phyloP scores from a whole-genome alignment of 176 grass and related monocot genomes.

The Aegilops longissima region DNA sequence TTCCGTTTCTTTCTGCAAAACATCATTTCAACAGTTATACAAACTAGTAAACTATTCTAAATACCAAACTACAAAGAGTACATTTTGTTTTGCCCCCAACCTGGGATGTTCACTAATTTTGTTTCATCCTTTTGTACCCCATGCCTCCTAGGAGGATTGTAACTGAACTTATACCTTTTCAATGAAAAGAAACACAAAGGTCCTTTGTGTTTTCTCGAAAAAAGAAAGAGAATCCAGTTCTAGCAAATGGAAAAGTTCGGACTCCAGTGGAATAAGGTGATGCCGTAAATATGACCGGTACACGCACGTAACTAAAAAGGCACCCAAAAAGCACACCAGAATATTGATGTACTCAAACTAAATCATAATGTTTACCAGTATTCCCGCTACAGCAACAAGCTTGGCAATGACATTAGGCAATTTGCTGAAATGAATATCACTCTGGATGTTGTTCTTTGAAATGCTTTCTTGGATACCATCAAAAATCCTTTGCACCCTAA shows the following conservation, averaged over 20 bases:
- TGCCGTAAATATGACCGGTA: background rate
- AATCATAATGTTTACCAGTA: conserved; percentile 54
- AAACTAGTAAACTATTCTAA: background rate
- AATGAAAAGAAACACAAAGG: too few species aligned
- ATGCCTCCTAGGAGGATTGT: too few species aligned
- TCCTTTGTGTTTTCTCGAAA: too few species aligned
- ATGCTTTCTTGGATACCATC: conserved; percentile 55
- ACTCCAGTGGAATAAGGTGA: background rate
- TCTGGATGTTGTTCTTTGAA: conserved; percentile 39
- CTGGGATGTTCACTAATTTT: too few species aligned
- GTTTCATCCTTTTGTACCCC: too few species aligned
- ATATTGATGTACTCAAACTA: background rate
- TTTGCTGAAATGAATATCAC: conserved; percentile 48
- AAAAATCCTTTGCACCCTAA: conserved; percentile 79
- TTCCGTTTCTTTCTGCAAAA: conserved; percentile 65
- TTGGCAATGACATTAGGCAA: conserved; percentile 73
- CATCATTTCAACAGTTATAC: background rate
- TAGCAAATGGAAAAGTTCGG: background rate
- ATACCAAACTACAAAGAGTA: background rate
- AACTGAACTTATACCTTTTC: too few species aligned
- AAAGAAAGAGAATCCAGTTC: background rate
- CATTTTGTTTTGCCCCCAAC: background rate
- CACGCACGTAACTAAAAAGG: background rate
- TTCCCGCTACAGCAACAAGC: conserved; percentile 74
- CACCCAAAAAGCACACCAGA: background rate